phyloP scores from a whole-genome alignment of 1,284 basidiomycete genomes.

The Heterobasidion occidentale region DNA sequence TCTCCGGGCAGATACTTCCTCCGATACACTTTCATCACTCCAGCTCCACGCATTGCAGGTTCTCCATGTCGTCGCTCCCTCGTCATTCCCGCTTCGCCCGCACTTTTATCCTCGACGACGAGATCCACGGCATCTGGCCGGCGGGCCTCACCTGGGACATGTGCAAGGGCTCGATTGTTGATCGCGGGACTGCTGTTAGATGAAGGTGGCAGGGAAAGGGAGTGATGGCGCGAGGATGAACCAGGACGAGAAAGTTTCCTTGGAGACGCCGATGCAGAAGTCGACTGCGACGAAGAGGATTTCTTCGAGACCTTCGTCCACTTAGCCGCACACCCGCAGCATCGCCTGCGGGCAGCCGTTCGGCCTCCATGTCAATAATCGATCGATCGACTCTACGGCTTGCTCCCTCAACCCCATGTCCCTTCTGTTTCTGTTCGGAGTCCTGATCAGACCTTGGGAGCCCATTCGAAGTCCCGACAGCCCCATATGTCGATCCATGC shows the following conservation, averaged over 20 bases:
- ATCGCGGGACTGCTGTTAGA: constrained; percentile 17
- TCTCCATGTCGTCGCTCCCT: constrained; percentile 49
- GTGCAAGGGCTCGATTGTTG: constrained; percentile 25
- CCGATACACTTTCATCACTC: constrained; percentile 45
- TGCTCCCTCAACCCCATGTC: not conserved
- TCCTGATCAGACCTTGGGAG: not conserved
- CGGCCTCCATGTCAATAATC: constrained; percentile 35
- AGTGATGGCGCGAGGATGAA: constrained; percentile 1
- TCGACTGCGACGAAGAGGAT: not conserved
- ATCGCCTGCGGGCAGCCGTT: constrained; percentile 20
- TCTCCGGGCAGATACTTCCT: constrained; percentile 40
- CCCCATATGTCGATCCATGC: constrained; percentile 8
- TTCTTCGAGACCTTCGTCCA: constrained; percentile 32
- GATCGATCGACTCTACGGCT: constrained; percentile 4
- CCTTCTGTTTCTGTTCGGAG: not conserved
- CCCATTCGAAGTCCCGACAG: constrained; percentile 6
- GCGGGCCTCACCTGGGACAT: constrained; percentile 29
- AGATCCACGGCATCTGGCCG: constrained; percentile 76
- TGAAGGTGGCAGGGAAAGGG: not conserved
- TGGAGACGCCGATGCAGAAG: not conserved
- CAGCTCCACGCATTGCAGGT: constrained; percentile 31
- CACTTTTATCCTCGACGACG: constrained; percentile 53
- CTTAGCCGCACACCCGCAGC: constrained; percentile 32
- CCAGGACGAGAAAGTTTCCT: not conserved
- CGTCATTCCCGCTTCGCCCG: constrained; percentile 39